A percentile compares a stretch with the other conserved stretches of the same genome.
Evolutionary conservation across 768 basidiomycete genomes (phyloP).

Genomic region (Rhizopogon rudus): DNA sequence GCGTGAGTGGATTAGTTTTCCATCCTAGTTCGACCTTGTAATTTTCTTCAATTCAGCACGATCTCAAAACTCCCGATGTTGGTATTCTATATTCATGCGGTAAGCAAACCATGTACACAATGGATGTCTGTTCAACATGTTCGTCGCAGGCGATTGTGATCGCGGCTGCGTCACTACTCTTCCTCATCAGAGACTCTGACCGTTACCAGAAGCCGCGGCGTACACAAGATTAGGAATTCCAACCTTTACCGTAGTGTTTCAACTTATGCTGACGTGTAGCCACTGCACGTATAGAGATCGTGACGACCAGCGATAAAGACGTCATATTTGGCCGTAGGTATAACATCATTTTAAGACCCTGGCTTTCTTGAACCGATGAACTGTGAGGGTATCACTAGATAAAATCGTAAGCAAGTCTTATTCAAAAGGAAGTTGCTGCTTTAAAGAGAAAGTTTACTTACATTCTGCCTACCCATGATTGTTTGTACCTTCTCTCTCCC

Average conservation of each 20-base stretch:
- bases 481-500: constrained; percentile 4
- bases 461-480: neutral
- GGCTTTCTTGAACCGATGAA: neutral
- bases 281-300: neutral
- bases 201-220: constrained; percentile 4
- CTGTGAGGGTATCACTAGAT: neutral
- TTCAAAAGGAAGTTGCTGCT: neutral
- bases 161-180: constrained; percentile 11
- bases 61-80: constrained; percentile 16
- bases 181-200: constrained; percentile 22
- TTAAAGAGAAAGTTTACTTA: neutral
- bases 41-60: constrained; percentile 5
- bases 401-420: neutral
- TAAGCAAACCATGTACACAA: neutral
- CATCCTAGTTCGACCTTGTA: too few relatives aligned
- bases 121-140: neutral
- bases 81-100: constrained; percentile 21
- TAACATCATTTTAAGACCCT: too few relatives aligned
- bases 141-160: constrained; percentile 11
- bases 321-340: neutral
- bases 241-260: neutral
- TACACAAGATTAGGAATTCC: neutral
- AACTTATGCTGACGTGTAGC: neutral
- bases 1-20: too few relatives aligned
- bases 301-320: neutral